Base-by-base conservation (phyloP, 441 rosid species). In the Pelargonium citronellum region DNA sequence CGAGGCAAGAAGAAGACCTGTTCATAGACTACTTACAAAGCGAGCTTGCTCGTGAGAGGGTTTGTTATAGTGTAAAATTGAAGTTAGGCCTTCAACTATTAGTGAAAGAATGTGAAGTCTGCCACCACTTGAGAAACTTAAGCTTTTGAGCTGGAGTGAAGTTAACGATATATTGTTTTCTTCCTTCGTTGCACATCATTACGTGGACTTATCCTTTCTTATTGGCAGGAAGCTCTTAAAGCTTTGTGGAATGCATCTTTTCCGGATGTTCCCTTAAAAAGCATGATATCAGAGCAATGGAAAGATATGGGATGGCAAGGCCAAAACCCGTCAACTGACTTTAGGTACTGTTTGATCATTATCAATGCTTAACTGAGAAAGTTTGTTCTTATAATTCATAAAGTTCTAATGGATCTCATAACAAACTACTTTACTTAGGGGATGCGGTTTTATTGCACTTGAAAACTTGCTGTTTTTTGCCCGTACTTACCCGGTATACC, bases 241-340 rank as follows among this genome's bases (percentile, higher is more conserved):
- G 80, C 86, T 68, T 81, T 95, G 84, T 95, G 99, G 99, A 64
- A 74, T 71, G 71, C 74, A 8, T 88, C 99, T 64, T 95, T 82
- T 78, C 99, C 97, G 0, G 79, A 85, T 76, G 79, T 86, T 74
- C 64, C 66, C 69, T 79, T 92, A 68, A 79, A 71, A 46, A 88
- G 93, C 75, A 69, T 95, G 79, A 85, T 92, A 69, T 87, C 98
- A 17, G 97, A 90, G 78, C 99, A 92, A 67, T 95, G 99, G 99
- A 95, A 95, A 84, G 96, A 92, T 13, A 95, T 95, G 99, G 99
- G 98, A 61, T 95, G 99, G 99, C 98, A 95, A 82, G 99, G 99
- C 75, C 81, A 86, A 72, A 92, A 92, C 87, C 99, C 99, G 67
- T 88, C 99, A 17, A 95, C 98, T 20, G 99, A 95, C 84, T 95